Conservation (phyloP, 345 rosid genomes). For the Gossypium bickii region DNA sequence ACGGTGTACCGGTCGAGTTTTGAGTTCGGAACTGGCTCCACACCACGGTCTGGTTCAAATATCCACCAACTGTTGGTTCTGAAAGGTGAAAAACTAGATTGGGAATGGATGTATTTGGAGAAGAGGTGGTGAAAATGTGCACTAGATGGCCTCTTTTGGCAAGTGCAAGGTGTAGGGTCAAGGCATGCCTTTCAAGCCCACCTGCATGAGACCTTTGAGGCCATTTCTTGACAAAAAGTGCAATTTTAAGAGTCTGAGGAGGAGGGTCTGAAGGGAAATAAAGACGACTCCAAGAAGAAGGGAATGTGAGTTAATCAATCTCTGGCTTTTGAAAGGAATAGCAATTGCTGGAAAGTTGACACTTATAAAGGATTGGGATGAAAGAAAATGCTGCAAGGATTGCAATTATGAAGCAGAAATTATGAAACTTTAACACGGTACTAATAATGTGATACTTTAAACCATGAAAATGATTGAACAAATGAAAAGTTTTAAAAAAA, state of each 20-base stretch:
- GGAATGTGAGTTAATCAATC: slow-evolving; percentile 52
- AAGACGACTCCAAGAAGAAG: slow-evolving; percentile 74
- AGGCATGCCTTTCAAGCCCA: slow-evolving; percentile 83
- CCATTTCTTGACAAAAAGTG: slow-evolving; percentile 87
- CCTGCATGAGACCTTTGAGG: slow-evolving; percentile 76
- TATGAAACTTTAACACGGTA: slow-evolving; percentile 41
- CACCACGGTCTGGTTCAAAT: slow-evolving; percentile 63
- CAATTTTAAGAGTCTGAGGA: slow-evolving; percentile 52
- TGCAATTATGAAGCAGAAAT: slow-evolving; percentile 39
- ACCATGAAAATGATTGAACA: slow-evolving; percentile 40
- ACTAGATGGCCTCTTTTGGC: slow-evolving; percentile 81
- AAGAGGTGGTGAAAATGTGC: slow-evolving; percentile 72
- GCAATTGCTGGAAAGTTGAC: slow-evolving; percentile 42
- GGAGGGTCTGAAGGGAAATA: slow-evolving; percentile 39
- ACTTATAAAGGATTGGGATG: slow-evolving; percentile 51
- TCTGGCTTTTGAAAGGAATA: slow-evolving; percentile 27
- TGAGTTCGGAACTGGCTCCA: slow-evolving; percentile 68
- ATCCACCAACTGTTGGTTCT: slow-evolving; percentile 63
- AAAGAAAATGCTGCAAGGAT: slow-evolving; percentile 50
- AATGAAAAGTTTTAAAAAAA: background rate
- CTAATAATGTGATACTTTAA: slow-evolving; percentile 28
- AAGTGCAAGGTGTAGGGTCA: slow-evolving; percentile 75
- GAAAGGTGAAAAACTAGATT: slow-evolving; percentile 72
- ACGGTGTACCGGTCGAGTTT: slow-evolving; percentile 65
- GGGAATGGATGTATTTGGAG: slow-evolving; percentile 21